Evolutionary conservation across 345 rosid genomes (phyloP).

Genomic region (Passiflora organensis): DNA sequence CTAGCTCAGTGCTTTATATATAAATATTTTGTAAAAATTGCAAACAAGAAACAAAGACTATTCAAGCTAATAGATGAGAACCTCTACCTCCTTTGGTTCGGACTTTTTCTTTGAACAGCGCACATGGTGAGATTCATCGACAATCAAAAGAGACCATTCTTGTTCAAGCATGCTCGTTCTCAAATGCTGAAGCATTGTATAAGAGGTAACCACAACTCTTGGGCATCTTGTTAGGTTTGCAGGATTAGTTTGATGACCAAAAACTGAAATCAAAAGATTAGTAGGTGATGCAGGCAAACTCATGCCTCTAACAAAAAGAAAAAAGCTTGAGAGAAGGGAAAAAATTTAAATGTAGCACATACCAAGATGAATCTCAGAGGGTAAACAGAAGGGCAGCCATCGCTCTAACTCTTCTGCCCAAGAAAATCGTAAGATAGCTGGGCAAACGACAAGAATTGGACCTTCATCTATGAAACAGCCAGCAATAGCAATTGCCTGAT

Average conservation of each 20-base stretch:
- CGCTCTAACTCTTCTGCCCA: constrained; percentile 98
- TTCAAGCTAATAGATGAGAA: not conserved
- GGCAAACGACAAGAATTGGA: constrained; percentile 85
- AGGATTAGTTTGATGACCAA: constrained; percentile 80
- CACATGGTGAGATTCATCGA: constrained; percentile 93
- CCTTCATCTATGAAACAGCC: constrained; percentile 76
- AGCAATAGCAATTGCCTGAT: constrained; percentile 90
- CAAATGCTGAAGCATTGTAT: constrained; percentile 77
- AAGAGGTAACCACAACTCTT: constrained; percentile 83
- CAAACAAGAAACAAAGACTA: not conserved
- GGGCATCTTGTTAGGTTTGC: constrained; percentile 61
- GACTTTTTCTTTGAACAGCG: constrained; percentile 66
- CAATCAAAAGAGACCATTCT: constrained; percentile 82
- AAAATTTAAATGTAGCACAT: constrained; percentile 3
- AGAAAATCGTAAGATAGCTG: constrained; percentile 77
- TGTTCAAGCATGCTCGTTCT: constrained; percentile 60
- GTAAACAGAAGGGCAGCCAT: constrained; percentile 86
- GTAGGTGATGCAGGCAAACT: not conserved
- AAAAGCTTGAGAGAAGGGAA: too few relatives aligned
- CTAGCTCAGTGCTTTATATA: not conserved
- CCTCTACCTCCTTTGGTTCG: constrained; percentile 70
- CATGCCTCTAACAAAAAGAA: not conserved
- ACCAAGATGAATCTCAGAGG: constrained; percentile 93
- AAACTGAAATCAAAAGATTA: constrained; percentile 48
- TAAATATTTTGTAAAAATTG: too few relatives aligned